Base-by-base conservation (phyloP, 768 basidiomycete species). In the Pulveroboletus ravenelii region DNA sequence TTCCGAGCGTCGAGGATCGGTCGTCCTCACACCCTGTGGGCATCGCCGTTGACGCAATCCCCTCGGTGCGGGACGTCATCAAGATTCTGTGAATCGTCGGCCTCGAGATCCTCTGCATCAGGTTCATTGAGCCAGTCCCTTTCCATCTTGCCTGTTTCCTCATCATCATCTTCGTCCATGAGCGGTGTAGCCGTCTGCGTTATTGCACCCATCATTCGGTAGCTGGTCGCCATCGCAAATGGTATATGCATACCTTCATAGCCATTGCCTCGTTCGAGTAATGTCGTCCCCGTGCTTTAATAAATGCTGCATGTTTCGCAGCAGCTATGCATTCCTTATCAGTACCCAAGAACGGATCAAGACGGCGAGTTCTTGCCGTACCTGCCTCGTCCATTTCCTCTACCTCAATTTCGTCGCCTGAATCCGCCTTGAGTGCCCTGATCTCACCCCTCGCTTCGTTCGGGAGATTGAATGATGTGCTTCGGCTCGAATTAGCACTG, bases 371-470 rank as follows among this genome's bases (percentile, higher is more conserved):
- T 32, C 14, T 2, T 12, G 1, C 17, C 83, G 57, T 52, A 90
- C 91, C 78, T 71, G 93, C 92, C 70, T 87, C 88, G 58, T 92
- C 88, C 88, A 92, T 87, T 64, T 89, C 89, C 54, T 92, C 88
- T 5, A 79, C 82, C 50, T 90, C 87, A 7, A 76, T 70, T 56
- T 85, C 80, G 30, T 80, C 76, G 2, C 72, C 78, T 0, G 71
- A 65, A 29, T 72, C 69, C 52, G 54, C 57, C 18, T 60, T 47
- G 47, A 78, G 72, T 48, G 76, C 72, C 41, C 76, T 71, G 57
- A 88, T 80, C 53, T 78, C 80, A 43, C 75, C 77, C 42, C 80
- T 74, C 10, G 83, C 81, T 48, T 88, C 86, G 57, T 73, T 80
- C 0, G 89, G 88, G 31, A 91, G 73, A 65, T 79, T 89, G 68